Evolutionary conservation across 2,329 filamentous ascomycete species (phyloP).

Genomic region (Thyridium curvatum): DNA sequence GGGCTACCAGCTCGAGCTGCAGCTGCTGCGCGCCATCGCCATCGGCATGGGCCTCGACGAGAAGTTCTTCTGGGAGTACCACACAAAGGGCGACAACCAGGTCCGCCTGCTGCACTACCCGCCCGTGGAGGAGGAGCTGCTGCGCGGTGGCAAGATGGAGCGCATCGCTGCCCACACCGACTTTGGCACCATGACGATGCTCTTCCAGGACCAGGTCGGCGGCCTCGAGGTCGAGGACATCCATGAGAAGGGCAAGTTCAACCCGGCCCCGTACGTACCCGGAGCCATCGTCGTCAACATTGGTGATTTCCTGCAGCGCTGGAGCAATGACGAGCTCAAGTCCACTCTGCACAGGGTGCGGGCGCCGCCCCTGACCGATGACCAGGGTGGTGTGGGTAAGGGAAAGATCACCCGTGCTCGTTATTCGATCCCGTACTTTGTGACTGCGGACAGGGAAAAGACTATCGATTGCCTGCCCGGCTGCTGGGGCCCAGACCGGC

Average conservation of each 20-base stretch:
- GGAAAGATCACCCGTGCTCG: slow-evolving; percentile 36
- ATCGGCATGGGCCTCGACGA: slow-evolving; percentile 21
- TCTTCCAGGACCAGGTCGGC: slow-evolving; percentile 27
- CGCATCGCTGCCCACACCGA: slow-evolving; percentile 23
- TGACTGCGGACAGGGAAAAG: slow-evolving; percentile 40
- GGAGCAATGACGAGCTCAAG: slow-evolving; percentile 26
- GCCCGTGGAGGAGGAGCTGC: slow-evolving; percentile 18
- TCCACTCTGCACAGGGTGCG: slow-evolving; percentile 10
- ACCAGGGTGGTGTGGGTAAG: not conserved
- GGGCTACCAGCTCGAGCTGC: slow-evolving; percentile 18
- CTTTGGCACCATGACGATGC: slow-evolving; percentile 26
- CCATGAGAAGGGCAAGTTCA: slow-evolving; percentile 15
- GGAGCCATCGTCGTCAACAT: slow-evolving; percentile 30
- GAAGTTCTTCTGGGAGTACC: slow-evolving; percentile 24
- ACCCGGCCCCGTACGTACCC: slow-evolving; percentile 23
- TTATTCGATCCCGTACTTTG: slow-evolving; percentile 57
- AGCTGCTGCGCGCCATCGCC: slow-evolving; percentile 21
- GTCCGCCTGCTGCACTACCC: slow-evolving; percentile 53
- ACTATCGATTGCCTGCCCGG: slow-evolving; percentile 46
- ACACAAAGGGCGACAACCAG: slow-evolving; percentile 47
- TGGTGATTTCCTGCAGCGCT: slow-evolving; percentile 31
- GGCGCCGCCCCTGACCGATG: slow-evolving; percentile 6
- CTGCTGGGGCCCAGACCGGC: slow-evolving; percentile 32
- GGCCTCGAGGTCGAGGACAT: slow-evolving; percentile 27
- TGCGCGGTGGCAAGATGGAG: slow-evolving; percentile 17